phyloP scores from a whole-genome alignment of 2,329 filamentous ascomycete species.

The Colletotrichum acutatum region DNA sequence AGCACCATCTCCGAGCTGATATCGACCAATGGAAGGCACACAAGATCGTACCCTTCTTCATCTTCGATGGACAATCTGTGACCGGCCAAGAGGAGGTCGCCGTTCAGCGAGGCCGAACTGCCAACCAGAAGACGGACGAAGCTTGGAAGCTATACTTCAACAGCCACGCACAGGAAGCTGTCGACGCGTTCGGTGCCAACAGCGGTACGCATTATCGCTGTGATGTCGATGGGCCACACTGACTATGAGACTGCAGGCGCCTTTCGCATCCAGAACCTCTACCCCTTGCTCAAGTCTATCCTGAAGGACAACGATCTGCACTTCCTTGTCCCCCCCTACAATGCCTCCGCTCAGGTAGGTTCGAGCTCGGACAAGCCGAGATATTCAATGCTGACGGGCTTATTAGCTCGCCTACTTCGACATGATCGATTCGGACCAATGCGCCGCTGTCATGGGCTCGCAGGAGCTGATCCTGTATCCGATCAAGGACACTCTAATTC shows the following conservation, averaged over 20 bases:
- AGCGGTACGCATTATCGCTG: slow-evolving; percentile 66
- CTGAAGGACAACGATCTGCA: slow-evolving; percentile 76
- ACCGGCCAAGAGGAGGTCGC: slow-evolving; percentile 79
- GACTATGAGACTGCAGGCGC: slow-evolving; percentile 64
- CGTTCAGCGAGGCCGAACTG: slow-evolving; percentile 71
- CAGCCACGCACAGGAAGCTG: slow-evolving; percentile 82
- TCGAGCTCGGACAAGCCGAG: neutral
- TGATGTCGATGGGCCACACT: slow-evolving; percentile 12
- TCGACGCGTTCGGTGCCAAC: slow-evolving; percentile 82
- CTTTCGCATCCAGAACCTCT: slow-evolving; percentile 77
- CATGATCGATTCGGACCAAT: slow-evolving; percentile 72
- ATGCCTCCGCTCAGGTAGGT: slow-evolving; percentile 84
- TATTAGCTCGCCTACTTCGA: slow-evolving; percentile 81
- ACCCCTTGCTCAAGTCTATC: slow-evolving; percentile 80
- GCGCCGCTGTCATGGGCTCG: slow-evolving; percentile 83
- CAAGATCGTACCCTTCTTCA: slow-evolving; percentile 82
- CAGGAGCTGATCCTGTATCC: slow-evolving; percentile 89
- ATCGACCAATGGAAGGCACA: slow-evolving; percentile 77
- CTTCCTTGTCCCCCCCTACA: slow-evolving; percentile 88
- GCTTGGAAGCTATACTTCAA: slow-evolving; percentile 92
- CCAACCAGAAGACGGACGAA: slow-evolving; percentile 76
- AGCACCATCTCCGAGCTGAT: slow-evolving; percentile 79
- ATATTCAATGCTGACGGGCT: slow-evolving; percentile 42
- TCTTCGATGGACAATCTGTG: slow-evolving; percentile 90
- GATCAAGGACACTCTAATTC: slow-evolving; percentile 79